phyloP scores from a whole-genome alignment of 148 eudicot species.

The Suaeda aralocaspica region DNA sequence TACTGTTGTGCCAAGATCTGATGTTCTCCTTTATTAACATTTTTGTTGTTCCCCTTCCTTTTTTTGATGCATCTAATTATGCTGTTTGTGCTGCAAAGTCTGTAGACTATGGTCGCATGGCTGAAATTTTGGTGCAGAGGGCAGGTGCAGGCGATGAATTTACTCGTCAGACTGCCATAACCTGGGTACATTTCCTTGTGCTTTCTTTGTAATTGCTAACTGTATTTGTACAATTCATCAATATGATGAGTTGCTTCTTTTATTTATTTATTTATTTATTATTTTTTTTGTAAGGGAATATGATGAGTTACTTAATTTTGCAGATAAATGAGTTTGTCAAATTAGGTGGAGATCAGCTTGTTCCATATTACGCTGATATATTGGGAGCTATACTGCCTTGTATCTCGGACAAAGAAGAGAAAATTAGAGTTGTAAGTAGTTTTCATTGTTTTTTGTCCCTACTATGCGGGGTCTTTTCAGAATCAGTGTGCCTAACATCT shows the following conservation, averaged over 20 bases:
- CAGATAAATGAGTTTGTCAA: conserved; percentile 98
- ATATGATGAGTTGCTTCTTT: too few relatives aligned
- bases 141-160: conserved; percentile 87
- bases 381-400: conserved; percentile 92
- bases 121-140: conserved; percentile 94
- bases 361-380: conserved; percentile 95
- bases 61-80: conserved; percentile 33
- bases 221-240: too few relatives aligned
- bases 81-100: conserved; percentile 58
- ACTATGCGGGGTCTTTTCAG: neutral
- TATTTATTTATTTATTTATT: neutral
- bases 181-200: conserved; percentile 62
- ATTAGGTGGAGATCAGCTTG: conserved; percentile 92
- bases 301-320: conserved; percentile 18
- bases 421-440: conserved; percentile 82
- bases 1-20: neutral
- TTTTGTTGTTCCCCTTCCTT: neutral
- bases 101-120: conserved; percentile 99
- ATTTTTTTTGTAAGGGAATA: neutral
- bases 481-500: neutral
- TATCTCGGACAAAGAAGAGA: conserved; percentile 96
- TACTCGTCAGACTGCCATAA: conserved; percentile 92
- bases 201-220: neutral
- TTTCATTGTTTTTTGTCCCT: neutral
- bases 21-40: neutral